Evolutionary conservation across 345 rosid genomes (phyloP), one percentile per base, ranked within the genome.

Genomic region (Ceriops decandra): DNA sequence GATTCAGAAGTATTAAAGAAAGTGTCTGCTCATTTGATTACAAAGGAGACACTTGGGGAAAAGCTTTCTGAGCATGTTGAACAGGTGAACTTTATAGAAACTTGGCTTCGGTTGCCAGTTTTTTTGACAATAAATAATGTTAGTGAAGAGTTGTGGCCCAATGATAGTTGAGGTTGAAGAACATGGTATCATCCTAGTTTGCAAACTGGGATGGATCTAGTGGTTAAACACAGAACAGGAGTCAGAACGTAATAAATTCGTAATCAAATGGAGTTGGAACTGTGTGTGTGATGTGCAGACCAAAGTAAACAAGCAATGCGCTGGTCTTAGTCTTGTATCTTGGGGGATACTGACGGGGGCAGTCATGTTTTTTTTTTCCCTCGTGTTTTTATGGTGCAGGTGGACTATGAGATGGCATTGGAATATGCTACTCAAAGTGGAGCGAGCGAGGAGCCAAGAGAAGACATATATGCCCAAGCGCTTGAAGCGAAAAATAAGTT

Each of bases 401-500:
- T 93, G 74, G 97, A 93, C 76, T 86, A 93, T 72, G 95, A 93
- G 81, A 89, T 93, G 99, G 97, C 96, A 53, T 66, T 93, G 77
- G 98, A 91, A 79, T 93, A 91, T 61, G 98, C 98, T 5, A 91
- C 93, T 1, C 97, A 93, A 58, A 91, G 91, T 51, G 97, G 96
- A 66, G 97, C 89, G 19, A 85, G 86, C 22, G 98, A 87, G 81
- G 98, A 90, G 71, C 95, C 98, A 0, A 85, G 76, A 77, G 98
- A 93, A 80, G 77, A 79, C 53, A 75, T 87, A 42, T 85, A 83
- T 66, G 75, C 88, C 30, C 83, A 82, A 75, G 57, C 86, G 4
- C 76, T 91, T 4, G 80, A 88, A 71, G 54, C 76, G 53, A 78
- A 74, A 53, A 54, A 62, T 33, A 72, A 80, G 68, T 86, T 75